Evolutionary conservation across 768 basidiomycete species (phyloP).

Genomic region (Collybia mongolica): DNA sequence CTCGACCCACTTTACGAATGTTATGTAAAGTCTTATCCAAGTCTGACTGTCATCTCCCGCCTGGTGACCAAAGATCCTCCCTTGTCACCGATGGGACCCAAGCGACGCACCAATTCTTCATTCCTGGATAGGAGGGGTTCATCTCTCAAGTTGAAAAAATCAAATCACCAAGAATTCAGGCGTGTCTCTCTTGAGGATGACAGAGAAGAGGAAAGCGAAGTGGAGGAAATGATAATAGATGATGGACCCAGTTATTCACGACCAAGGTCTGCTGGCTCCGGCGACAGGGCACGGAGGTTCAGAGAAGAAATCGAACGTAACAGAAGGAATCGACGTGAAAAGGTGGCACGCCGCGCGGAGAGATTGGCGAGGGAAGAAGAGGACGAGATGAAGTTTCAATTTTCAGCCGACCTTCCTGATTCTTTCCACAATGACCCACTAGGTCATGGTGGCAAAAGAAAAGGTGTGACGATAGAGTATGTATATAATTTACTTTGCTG

Average conservation of each 20-base stretch:
- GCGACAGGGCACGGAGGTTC: slow-evolving; percentile 18
- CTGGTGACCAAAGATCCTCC: slow-evolving; percentile 15
- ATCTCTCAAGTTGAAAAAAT: too few relatives aligned
- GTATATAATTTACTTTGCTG: neutral
- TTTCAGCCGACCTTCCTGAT: slow-evolving; percentile 10
- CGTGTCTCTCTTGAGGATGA: slow-evolving; percentile 17
- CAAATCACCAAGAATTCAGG: neutral
- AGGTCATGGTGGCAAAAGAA: slow-evolving; percentile 39
- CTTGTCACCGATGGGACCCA: slow-evolving; percentile 13
- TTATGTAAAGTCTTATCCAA: slow-evolving; percentile 44
- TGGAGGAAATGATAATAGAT: slow-evolving; percentile 50
- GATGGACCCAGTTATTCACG: slow-evolving; percentile 22
- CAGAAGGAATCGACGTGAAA: slow-evolving; percentile 30
- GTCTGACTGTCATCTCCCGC: slow-evolving; percentile 31
- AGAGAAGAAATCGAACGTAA: slow-evolving; percentile 32
- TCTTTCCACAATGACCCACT: slow-evolving; percentile 21
- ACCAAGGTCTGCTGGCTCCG: slow-evolving; percentile 19
- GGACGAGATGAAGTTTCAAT: slow-evolving; percentile 16
- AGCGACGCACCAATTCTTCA: slow-evolving; percentile 12
- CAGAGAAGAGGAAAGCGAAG: slow-evolving; percentile 41
- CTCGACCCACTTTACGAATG: slow-evolving; percentile 76
- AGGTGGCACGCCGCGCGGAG: slow-evolving; percentile 24
- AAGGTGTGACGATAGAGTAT: slow-evolving; percentile 33
- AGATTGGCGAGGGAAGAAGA: slow-evolving; percentile 16
- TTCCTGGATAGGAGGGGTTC: slow-evolving; percentile 6